Percentiles rank a stretch among this genome's conserved stretches.
These are phyloP conservation scores for Hibiscus tridactylites DNA, from an alignment of 345 rosid species.

Conservation along the genomic window DNA sequence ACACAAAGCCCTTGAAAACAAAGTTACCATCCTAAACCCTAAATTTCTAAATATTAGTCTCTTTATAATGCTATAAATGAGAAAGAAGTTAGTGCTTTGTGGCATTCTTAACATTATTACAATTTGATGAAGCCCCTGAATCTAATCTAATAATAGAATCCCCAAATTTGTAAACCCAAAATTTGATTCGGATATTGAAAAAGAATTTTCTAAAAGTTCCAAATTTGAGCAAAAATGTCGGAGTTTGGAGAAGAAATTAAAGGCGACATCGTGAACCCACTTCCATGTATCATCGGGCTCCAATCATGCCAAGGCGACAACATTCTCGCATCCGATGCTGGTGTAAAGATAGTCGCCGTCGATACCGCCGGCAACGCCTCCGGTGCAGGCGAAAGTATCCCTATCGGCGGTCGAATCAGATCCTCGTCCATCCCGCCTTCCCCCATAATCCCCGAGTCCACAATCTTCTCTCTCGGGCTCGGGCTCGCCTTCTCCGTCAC, in stretches of 20 bases:
- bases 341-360: conserved; percentile 45
- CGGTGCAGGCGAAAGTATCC: conserved; percentile 76
- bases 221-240: conserved; percentile 41
- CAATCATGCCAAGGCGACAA: conserved; percentile 24
- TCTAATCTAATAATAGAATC: neutral
- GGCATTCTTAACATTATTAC: too few relatives aligned
- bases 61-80: too few relatives aligned
- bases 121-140: neutral
- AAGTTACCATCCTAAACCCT: neutral
- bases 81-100: too few relatives aligned
- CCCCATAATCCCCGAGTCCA: conserved; percentile 13
- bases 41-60: too few relatives aligned
- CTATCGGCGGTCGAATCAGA: conserved; percentile 29
- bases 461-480: conserved; percentile 34
- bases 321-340: conserved; percentile 23
- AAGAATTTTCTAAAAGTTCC: conserved; percentile 30
- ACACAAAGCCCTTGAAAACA: neutral
- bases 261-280: conserved; percentile 5
- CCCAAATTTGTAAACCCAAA: neutral
- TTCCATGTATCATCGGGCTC: conserved; percentile 34
- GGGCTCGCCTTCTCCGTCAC: conserved; percentile 62
- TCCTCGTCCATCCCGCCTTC: conserved; percentile 26
- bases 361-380: conserved; percentile 36
- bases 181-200: neutral
- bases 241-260: conserved; percentile 47